These are phyloP conservation scores for Botryotinia calthae DNA, from an alignment of 2,329 filamentous ascomycete genomes.

Conservation along the genomic window DNA sequence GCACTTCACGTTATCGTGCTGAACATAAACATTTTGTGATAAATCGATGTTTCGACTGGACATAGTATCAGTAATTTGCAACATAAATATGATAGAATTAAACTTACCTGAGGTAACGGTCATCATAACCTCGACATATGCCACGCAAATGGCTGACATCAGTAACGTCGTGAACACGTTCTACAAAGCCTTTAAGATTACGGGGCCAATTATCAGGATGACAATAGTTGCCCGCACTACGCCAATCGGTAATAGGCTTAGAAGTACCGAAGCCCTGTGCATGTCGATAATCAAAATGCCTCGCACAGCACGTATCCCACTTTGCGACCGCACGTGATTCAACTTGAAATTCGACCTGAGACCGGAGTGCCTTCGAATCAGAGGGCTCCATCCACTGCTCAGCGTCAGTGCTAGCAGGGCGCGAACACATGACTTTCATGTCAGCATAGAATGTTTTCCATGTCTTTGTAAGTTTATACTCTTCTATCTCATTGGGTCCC, in stretches of 20 bases:
- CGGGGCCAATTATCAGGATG: conserved; percentile 53
- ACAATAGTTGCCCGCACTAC: conserved; percentile 46
- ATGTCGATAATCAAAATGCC: conserved; percentile 57
- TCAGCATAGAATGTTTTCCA: background rate
- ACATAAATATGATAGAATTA: background rate
- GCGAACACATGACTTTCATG: conserved; percentile 36
- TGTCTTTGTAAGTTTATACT: conserved; percentile 2
- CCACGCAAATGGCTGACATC: conserved; percentile 60
- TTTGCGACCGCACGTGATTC: conserved; percentile 37
- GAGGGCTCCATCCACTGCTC: conserved; percentile 58
- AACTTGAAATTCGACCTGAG: background rate
- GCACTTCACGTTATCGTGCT: conserved; percentile 45
- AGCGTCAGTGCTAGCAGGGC: conserved; percentile 60
- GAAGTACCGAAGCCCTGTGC: conserved; percentile 48
- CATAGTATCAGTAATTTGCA: conserved; percentile 23
- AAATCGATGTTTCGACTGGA: conserved; percentile 58
- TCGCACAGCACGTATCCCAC: conserved; percentile 36
- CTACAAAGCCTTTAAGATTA: conserved; percentile 48
- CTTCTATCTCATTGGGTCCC: too few species aligned
- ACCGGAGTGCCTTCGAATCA: conserved; percentile 38
- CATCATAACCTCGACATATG: conserved; percentile 52
- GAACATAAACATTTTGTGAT: conserved; percentile 70
- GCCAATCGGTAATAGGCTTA: conserved; percentile 57
- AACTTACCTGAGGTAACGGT: conserved; percentile 53
- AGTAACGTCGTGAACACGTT: conserved; percentile 63